Conservation (phyloP, 2,329 filamentous ascomycete species). For the Trichoderma sp. region DNA sequence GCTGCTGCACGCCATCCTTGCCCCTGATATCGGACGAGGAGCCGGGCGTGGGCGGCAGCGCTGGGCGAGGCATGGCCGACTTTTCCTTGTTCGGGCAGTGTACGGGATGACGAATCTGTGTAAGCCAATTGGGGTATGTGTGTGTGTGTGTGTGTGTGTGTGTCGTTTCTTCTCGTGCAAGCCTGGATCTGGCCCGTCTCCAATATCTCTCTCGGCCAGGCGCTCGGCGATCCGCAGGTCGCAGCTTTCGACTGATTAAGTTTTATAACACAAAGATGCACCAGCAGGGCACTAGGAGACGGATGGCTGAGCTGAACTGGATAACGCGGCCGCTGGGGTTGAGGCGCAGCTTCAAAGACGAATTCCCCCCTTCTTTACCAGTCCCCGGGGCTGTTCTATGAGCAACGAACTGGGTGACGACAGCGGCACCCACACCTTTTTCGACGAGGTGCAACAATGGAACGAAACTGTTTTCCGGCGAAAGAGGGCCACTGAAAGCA, state of each 20-base stretch:
- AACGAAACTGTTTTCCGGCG: neutral
- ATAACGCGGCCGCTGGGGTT: neutral
- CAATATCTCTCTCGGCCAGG: constrained; percentile 7
- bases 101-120: constrained; percentile 18
- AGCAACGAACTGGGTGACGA: constrained; percentile 15
- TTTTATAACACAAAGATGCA: neutral
- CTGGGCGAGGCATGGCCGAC: constrained; percentile 40
- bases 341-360: constrained; percentile 16
- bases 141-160: no score
- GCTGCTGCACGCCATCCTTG: constrained; percentile 65
- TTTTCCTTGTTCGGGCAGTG: no score
- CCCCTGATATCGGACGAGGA: constrained; percentile 79
- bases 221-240: constrained; percentile 14
- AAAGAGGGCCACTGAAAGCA: neutral
- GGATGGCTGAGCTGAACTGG: neutral
- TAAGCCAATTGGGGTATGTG: constrained; percentile 8
- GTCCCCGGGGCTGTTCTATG: neutral
- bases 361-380: neutral
- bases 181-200: constrained; percentile 11
- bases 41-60: constrained; percentile 70
- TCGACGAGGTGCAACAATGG: neutral
- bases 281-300: neutral
- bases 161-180: neutral
- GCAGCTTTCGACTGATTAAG: neutral
- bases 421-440: constrained; percentile 10